Base-by-base conservation (phyloP, 1,284 basidiomycete species). In the Butyriboletus appendiculatus region DNA sequence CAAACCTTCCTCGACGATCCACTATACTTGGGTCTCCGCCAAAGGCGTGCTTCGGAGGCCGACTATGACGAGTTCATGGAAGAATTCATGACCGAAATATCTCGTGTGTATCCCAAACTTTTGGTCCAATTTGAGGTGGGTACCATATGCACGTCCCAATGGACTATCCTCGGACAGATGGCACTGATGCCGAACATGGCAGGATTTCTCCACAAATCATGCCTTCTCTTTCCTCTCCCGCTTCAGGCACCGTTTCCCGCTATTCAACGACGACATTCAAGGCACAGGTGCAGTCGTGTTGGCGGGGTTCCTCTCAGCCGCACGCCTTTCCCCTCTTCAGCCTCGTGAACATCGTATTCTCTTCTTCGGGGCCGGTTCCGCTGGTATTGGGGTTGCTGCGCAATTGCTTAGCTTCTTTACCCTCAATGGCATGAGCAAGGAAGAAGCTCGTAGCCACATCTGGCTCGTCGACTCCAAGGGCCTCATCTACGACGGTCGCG, bases 261-360 rank as follows among this genome's bases (percentile, higher is more conserved):
- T 92, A 47, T 96, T 96, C 79, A 97, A 98, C 71, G 94, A 96
- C 64, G 93, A 95, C 68, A 90, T 90, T 60, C 88, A 91, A 66
- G 92, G 93, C 41, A 96, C 94, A 2, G 94, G 93, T 26, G 91
- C 91, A 34, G 95, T 98, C 61, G 90, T 97, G 44, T 85, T 98
- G 42, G 90, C 88, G 38, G 95, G 95, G 12, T 92, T 97, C 76
- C 74, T 95, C 64, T 93, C 93, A 62, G 95, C 95, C 26, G 93
- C 94, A 38, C 85, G 86, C 60, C 78, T 93, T 38, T 83, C 89
- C 1, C 84, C 85, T 35, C 81, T 81, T 18, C 81, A 87, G 15
- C 75, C 94, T 28, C 77, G 77, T 48, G 85, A 89, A 48, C 95
- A 97, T 68, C 85, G 86, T 54, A 93, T 97, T 62, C 84, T 97